These are phyloP conservation scores for Isatis tinctoria DNA, from an alignment of 345 rosid genomes.

Conservation along the genomic window DNA sequence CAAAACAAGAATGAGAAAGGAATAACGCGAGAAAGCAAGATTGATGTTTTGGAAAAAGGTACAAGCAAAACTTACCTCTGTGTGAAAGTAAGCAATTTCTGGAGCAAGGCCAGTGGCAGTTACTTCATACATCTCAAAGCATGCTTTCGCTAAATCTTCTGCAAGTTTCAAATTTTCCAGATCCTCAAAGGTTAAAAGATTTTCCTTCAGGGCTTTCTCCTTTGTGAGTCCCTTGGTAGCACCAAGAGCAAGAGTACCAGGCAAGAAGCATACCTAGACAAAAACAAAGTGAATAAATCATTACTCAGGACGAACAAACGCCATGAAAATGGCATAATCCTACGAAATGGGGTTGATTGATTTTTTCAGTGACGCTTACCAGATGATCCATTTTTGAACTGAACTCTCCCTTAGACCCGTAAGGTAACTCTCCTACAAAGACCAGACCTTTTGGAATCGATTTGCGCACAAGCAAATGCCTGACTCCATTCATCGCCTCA, in stretches of 20 bases:
- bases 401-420: slow-evolving; percentile 66
- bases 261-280: slow-evolving; percentile 86
- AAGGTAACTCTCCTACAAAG: slow-evolving; percentile 95
- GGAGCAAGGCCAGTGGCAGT: slow-evolving; percentile 98
- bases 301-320: neutral
- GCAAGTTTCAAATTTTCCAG: slow-evolving; percentile 92
- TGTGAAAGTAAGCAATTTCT: slow-evolving; percentile 94
- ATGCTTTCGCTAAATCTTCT: slow-evolving; percentile 84
- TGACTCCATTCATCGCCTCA: slow-evolving; percentile 96
- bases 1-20: slow-evolving; percentile 11
- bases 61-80: slow-evolving; percentile 47
- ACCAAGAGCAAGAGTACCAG: slow-evolving; percentile 96
- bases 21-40: neutral
- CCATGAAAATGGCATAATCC: neutral
- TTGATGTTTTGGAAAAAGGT: neutral
- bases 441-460: slow-evolving; percentile 78
- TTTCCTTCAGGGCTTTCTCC: slow-evolving; percentile 70
- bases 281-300: neutral
- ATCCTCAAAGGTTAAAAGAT: slow-evolving; percentile 82
- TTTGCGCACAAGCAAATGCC: slow-evolving; percentile 74
- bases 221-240: slow-evolving; percentile 88
- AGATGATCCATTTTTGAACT: slow-evolving; percentile 99
- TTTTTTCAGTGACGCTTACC: slow-evolving; percentile 46
- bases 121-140: slow-evolving; percentile 91
- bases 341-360: neutral